Percentiles rank a stretch among this genome's conserved stretches.
phyloP scores from a whole-genome alignment of 495 filamentous ascomycete genomes.

The Penicillium dipodomyicola region DNA sequence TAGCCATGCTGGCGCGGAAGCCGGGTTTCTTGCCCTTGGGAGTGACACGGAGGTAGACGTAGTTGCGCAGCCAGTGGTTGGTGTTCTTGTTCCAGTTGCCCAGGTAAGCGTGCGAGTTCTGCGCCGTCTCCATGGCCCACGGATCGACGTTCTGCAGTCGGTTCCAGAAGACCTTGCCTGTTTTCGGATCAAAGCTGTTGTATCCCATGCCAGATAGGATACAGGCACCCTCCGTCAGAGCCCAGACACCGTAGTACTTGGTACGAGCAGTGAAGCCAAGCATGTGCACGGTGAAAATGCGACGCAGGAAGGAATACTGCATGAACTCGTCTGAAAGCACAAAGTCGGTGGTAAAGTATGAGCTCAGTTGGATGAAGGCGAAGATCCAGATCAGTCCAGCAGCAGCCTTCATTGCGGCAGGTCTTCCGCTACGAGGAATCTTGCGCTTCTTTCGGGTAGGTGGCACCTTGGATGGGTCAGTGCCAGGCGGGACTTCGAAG shows the following conservation, averaged over 20 bases:
- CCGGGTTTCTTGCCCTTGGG: conserved; percentile 95
- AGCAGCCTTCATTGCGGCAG: conserved; percentile 73
- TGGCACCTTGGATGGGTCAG: conserved; percentile 76
- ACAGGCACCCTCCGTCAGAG: conserved; percentile 87
- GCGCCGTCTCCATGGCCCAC: conserved; percentile 76
- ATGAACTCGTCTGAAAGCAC: conserved; percentile 62
- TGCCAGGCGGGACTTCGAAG: conserved; percentile 79
- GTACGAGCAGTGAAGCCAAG: conserved; percentile 73
- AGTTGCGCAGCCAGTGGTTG: conserved; percentile 94
- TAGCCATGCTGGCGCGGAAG: conserved; percentile 90
- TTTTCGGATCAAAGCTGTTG: conserved; percentile 82
- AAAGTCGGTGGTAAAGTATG: conserved; percentile 59
- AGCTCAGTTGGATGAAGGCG: conserved; percentile 69
- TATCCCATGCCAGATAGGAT: conserved; percentile 93
- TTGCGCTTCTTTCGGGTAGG: conserved; percentile 88
- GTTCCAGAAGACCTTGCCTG: conserved; percentile 83
- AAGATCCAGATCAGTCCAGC: conserved; percentile 76
- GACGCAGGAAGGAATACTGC: conserved; percentile 63
- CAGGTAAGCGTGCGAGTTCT: conserved; percentile 85
- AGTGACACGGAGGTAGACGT: conserved; percentile 92
- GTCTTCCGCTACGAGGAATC: conserved; percentile 87
- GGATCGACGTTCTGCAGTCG: conserved; percentile 85
- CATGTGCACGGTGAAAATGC: conserved; percentile 77
- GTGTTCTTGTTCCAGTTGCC: conserved; percentile 98
- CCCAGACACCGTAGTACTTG: conserved; percentile 97